Evolutionary conservation across 78 protist species (phyloP), one percentile per base, ranked within the genome.

Genomic region (Speleostelium caveatum): DNA sequence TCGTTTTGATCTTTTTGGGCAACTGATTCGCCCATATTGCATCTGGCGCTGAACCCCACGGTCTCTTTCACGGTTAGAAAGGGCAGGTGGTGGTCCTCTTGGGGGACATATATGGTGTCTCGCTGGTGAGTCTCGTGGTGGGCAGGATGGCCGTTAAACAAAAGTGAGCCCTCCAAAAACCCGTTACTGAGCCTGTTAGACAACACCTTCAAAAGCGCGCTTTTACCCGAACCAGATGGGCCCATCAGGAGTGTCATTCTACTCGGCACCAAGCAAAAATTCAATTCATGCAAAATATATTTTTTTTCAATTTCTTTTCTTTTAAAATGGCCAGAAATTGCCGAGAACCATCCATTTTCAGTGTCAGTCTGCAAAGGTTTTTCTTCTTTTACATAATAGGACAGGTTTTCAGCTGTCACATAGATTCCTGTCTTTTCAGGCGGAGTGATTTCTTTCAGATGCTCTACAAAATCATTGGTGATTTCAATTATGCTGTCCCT

Each of bases 231-330:
- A 33, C 76, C 60, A 55, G 89, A 77, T 39, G 74, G 45, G 30
- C 89, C 89, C 89, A 80, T 80, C 53, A 80, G 58, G 36, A 80
- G 30, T n/a, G 56, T 45, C 89, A 80, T 80, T 36, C 69, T n/a
- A 7, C 89, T 77, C 21, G 89, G 89, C 89, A 67, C 49, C 26
- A 76, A 24, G 32, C 63, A 39, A 68, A 79, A 79, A 6, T 75
- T 26, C 17, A 83, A 59, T 60, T 83, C 67, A 30, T 69, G 67
- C 35, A 83, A 45, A 39, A 83, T n/a, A 69, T 69, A 67, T 7
- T 33, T 16, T 42, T 59, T 83, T n/a, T n/a, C n/a, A n/a, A n/a
- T n/a, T n/a, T n/a, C n/a, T n/a, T n/a, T n/a, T 59, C 60, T 83
- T n/a, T n/a, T n/a, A n/a, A n/a, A n/a, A n/a, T n/a, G n/a, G n/a